These are phyloP conservation scores for Cryptococcus amylolentus DNA, from an alignment of 1,284 basidiomycete genomes.

Conservation along the genomic window DNA sequence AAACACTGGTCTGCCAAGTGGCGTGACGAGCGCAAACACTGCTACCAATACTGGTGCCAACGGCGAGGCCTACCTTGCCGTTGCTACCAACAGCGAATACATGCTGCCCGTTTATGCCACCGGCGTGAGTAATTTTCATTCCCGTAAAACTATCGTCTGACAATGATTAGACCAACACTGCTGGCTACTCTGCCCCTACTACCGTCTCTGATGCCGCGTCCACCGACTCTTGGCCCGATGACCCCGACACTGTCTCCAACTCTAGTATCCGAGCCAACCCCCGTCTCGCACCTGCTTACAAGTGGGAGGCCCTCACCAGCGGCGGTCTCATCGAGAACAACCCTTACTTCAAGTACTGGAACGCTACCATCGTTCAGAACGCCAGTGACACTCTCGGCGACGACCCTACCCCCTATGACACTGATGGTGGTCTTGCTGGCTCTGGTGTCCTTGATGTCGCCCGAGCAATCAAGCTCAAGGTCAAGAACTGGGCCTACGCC, in stretches of 20 bases:
- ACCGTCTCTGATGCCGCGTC: slow-evolving; percentile 57
- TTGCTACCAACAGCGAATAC: slow-evolving; percentile 68
- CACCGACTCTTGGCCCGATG: slow-evolving; percentile 67
- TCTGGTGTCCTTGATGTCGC: slow-evolving; percentile 93
- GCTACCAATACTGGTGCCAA: slow-evolving; percentile 42
- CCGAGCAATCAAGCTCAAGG: slow-evolving; percentile 79
- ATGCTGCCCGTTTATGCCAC: slow-evolving; percentile 84
- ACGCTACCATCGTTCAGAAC: slow-evolving; percentile 87
- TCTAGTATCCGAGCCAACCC: slow-evolving; percentile 71
- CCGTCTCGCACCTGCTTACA: slow-evolving; percentile 83
- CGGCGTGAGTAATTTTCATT: slow-evolving; percentile 58
- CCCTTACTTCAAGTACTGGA: slow-evolving; percentile 85
- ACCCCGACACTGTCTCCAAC: slow-evolving; percentile 64
- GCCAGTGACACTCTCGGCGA: slow-evolving; percentile 66
- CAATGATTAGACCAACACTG: slow-evolving; percentile 67
- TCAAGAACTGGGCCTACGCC: slow-evolving; percentile 91
- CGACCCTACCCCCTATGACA: slow-evolving; percentile 65
- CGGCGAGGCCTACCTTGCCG: slow-evolving; percentile 39
- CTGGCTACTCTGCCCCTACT: slow-evolving; percentile 71
- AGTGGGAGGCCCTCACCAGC: slow-evolving; percentile 77
- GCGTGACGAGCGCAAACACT: slow-evolving; percentile 23
- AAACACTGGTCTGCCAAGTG: slow-evolving; percentile 32
- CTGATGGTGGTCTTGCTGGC: slow-evolving; percentile 63
- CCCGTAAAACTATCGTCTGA: slow-evolving; percentile 5
- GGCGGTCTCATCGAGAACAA: slow-evolving; percentile 69